Percentiles rank a stretch among this genome's conserved stretches.
Evolutionary conservation across 2,329 filamentous ascomycete species (phyloP).

Genomic region (Colletotrichum shisoi): DNA sequence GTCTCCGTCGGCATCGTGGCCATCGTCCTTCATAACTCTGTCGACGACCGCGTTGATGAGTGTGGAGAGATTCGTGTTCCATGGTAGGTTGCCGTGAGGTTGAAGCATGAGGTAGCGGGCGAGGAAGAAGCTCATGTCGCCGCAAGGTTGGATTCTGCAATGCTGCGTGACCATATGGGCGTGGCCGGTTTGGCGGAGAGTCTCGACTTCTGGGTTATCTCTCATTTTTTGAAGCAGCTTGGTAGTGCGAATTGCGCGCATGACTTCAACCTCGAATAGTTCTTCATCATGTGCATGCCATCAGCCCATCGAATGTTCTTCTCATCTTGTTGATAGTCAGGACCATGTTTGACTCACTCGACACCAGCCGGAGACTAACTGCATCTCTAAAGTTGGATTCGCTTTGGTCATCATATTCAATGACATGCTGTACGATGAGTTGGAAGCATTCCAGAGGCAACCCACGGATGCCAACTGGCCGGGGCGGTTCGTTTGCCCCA

Average conservation of each 20-base stretch:
- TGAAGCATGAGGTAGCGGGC: neutral
- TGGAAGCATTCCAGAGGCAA: constrained; percentile 13
- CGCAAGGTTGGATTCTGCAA: neutral
- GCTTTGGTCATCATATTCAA: neutral
- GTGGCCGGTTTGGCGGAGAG: neutral
- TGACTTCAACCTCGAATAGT: constrained; percentile 4
- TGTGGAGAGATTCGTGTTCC: constrained; percentile 7
- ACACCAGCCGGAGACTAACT: neutral
- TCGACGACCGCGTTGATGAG: constrained; percentile 14
- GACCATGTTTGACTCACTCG: neutral
- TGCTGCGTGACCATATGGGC: neutral
- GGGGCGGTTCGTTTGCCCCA: neutral
- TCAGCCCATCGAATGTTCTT: neutral
- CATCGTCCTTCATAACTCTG: constrained; percentile 5
- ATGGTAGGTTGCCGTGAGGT: constrained; percentile 8
- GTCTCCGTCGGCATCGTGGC: neutral
- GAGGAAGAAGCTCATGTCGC: constrained; percentile 9
- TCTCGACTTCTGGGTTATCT: constrained; percentile 5
- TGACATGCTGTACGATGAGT: neutral
- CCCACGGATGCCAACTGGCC: neutral
- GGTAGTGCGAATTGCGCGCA: constrained; percentile 1
- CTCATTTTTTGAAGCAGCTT: constrained; percentile 6
- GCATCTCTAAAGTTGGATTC: constrained; percentile 18
- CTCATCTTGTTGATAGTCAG: too few species aligned
- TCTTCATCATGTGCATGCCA: neutral